Conservation (phyloP, 768 basidiomycete genomes). For the Dioszegia aurantiaca region DNA sequence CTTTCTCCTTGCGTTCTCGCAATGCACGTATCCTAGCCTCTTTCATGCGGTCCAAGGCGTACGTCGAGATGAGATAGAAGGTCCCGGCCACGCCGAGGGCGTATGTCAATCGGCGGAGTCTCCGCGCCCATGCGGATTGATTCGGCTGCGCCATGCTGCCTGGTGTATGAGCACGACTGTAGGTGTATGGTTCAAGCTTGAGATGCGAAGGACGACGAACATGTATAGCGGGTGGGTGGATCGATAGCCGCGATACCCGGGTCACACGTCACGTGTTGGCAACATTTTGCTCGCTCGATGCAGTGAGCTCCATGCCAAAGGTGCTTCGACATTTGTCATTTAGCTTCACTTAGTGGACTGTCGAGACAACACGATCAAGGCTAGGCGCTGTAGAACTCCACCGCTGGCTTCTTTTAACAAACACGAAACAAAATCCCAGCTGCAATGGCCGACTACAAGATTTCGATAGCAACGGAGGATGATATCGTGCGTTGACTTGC, state of each 20-base stretch:
- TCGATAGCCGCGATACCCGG: too few species aligned
- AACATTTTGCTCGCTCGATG: too few species aligned
- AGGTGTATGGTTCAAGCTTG: neutral
- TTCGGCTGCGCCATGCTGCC: conserved; percentile 3
- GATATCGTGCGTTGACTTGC: conserved; percentile 32
- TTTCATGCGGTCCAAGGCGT: conserved; percentile 36
- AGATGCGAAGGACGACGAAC: too few species aligned
- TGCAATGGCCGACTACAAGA: conserved; percentile 23
- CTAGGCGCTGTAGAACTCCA: too few species aligned
- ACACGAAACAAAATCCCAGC: neutral
- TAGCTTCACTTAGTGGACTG: too few species aligned
- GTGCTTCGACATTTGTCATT: too few species aligned
- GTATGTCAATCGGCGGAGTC: conserved; percentile 28
- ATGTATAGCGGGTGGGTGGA: neutral
- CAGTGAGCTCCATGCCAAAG: too few species aligned
- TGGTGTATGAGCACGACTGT: too few species aligned
- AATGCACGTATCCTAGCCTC: conserved; percentile 31
- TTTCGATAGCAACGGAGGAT: conserved; percentile 35
- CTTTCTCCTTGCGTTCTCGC: conserved; percentile 31
- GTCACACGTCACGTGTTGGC: too few species aligned
- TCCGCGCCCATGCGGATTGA: conserved; percentile 30
- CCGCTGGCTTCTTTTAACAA: too few species aligned
- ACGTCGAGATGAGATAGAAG: conserved; percentile 34
- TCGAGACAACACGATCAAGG: too few species aligned
- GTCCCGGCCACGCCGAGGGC: conserved; percentile 34